These are phyloP conservation scores for Metschnikowia matae DNA, from an alignment of 805 yeast genomes.

Conservation along the genomic window DNA sequence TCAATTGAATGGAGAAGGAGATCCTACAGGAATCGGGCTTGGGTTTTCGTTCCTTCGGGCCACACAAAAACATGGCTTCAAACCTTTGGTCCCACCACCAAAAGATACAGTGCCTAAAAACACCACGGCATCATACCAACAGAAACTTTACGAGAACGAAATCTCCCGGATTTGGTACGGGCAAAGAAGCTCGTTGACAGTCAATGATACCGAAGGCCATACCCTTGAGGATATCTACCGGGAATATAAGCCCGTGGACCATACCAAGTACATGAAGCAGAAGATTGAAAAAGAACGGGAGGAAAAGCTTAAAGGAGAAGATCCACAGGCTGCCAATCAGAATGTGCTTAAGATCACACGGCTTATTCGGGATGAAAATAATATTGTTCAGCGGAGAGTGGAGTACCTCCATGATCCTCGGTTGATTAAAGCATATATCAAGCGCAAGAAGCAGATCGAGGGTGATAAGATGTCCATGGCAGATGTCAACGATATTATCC, in stretches of 20 bases:
- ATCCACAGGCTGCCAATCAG: slow-evolving; percentile 18
- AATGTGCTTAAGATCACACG: slow-evolving; percentile 56
- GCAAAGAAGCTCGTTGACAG: slow-evolving; percentile 59
- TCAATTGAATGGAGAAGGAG: slow-evolving; percentile 91
- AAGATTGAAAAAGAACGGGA: slow-evolving; percentile 35
- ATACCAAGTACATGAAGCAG: slow-evolving; percentile 28
- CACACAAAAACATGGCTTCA: slow-evolving; percentile 92
- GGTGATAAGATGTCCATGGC: slow-evolving; percentile 51
- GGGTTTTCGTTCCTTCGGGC: slow-evolving; percentile 85
- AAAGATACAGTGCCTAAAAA: slow-evolving; percentile 37
- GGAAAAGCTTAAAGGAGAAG: slow-evolving; percentile 27
- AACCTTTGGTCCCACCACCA: slow-evolving; percentile 33
- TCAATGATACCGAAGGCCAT: slow-evolving; percentile 34
- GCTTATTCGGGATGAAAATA: slow-evolving; percentile 77
- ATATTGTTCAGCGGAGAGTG: slow-evolving; percentile 74
- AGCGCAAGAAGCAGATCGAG: slow-evolving; percentile 62
- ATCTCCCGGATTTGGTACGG: slow-evolving; percentile 85
- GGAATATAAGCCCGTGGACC: slow-evolving; percentile 37
- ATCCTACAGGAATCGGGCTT: slow-evolving; percentile 87
- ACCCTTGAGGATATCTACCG: slow-evolving; percentile 34
- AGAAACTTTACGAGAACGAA: slow-evolving; percentile 87
- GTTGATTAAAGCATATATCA: slow-evolving; percentile 79
- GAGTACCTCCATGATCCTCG: slow-evolving; percentile 82
- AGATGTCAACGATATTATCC: slow-evolving; percentile 66
- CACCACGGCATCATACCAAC: slow-evolving; percentile 56